Evolutionary conservation across 2,329 filamentous ascomycete species (phyloP).

Genomic region (Talaromyces sp.): DNA sequence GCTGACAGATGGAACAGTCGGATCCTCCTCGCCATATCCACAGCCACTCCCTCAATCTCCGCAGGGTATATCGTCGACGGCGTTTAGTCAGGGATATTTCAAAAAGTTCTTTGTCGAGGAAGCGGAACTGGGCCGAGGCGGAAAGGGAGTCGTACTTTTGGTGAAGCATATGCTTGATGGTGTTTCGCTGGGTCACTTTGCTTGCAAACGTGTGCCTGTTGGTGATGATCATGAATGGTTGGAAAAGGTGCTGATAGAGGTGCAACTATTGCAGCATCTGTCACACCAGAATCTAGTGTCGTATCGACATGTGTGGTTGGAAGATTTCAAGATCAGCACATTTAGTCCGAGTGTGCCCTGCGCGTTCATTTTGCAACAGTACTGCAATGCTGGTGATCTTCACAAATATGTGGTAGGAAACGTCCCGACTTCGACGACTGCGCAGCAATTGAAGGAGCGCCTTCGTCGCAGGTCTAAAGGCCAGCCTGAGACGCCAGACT

Average conservation of each 20-base stretch:
- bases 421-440: constrained; percentile 60
- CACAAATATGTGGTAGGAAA: constrained; percentile 77
- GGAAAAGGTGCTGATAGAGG: constrained; percentile 89
- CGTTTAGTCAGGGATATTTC: constrained; percentile 92
- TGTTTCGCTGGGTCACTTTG: constrained; percentile 83
- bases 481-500: constrained; percentile 63
- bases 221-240: constrained; percentile 94
- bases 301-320: constrained; percentile 95
- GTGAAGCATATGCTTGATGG: constrained; percentile 90
- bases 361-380: constrained; percentile 95
- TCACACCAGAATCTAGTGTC: constrained; percentile 95
- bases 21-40: not conserved
- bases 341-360: constrained; percentile 92
- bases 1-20: constrained; percentile 39
- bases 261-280: constrained; percentile 85
- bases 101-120: constrained; percentile 90
- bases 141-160: constrained; percentile 92
- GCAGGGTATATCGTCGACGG: constrained; percentile 76
- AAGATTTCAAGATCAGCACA: constrained; percentile 76
- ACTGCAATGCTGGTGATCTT: constrained; percentile 91
- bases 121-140: constrained; percentile 78
- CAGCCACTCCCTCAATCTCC: constrained; percentile 48
- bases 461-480: constrained; percentile 80
- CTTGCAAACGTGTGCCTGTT: constrained; percentile 94
- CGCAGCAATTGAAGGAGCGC: constrained; percentile 84